These are phyloP conservation scores for Auricularia sp. DNA, from an alignment of 768 basidiomycete species.

Conservation along the genomic window DNA sequence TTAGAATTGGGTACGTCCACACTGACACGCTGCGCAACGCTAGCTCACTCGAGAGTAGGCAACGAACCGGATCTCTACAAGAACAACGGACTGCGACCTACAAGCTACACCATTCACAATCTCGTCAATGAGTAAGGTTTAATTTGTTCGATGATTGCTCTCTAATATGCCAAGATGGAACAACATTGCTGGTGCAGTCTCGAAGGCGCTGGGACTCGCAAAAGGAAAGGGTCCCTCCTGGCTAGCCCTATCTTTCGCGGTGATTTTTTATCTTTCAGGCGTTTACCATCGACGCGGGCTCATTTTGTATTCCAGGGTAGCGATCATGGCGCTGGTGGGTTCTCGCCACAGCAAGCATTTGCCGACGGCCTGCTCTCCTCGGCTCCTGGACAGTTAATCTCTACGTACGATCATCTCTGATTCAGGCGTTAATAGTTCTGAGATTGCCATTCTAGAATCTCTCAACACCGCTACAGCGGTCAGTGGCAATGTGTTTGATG, in stretches of 20 bases:
- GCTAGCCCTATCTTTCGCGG: background rate
- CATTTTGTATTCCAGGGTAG: background rate
- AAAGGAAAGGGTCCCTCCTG: background rate
- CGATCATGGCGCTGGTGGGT: slow-evolving; percentile 15
- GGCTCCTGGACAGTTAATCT: slow-evolving; percentile 38
- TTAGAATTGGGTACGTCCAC: slow-evolving; percentile 26
- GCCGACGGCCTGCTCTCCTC: slow-evolving; percentile 39
- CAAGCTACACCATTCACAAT: slow-evolving; percentile 29
- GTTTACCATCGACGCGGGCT: background rate
- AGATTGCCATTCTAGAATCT: slow-evolving; percentile 29
- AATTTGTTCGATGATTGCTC: background rate
- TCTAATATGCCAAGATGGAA: background rate
- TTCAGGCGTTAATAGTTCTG: background rate
- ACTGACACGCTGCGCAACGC: background rate
- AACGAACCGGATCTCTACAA: slow-evolving; percentile 48
- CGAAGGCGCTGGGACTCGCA: background rate
- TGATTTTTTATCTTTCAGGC: background rate
- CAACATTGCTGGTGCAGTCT: background rate
- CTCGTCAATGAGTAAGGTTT: slow-evolving; percentile 38
- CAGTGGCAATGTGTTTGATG: background rate
- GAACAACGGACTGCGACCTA: slow-evolving; percentile 32
- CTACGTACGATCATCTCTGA: slow-evolving; percentile 30
- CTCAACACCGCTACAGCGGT: slow-evolving; percentile 41
- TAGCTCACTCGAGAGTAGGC: background rate
- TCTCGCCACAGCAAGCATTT: slow-evolving; percentile 55